Evolutionary conservation across 2,329 filamentous ascomycete genomes (phyloP).

Genomic region (Ceratocystis eucalypticola): DNA sequence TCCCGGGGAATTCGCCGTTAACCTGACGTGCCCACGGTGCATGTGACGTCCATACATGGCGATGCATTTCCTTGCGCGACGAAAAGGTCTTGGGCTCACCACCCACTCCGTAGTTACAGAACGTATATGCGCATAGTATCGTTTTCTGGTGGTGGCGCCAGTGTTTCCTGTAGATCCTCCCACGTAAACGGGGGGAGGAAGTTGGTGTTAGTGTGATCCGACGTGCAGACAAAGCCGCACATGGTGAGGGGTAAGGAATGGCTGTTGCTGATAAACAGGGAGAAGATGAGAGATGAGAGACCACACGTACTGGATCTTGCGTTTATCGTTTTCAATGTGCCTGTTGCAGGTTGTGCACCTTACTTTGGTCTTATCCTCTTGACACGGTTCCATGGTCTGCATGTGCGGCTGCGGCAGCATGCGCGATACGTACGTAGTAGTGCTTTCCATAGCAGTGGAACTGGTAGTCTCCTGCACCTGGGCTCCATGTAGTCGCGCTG

Average conservation of each 20-base stretch:
- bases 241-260: neutral
- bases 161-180: neutral
- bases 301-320: neutral
- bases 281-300: neutral
- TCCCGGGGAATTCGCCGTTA: neutral
- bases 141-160: neutral
- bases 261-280: neutral
- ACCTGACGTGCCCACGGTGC: neutral
- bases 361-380: neutral
- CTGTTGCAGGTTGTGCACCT: neutral
- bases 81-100: neutral
- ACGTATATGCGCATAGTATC: neutral
- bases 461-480: too few relatives aligned
- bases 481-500: too few relatives aligned
- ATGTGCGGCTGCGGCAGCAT: neutral
- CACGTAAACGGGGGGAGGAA: neutral
- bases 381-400: neutral
- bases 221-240: too few relatives aligned
- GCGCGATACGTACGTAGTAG: neutral
- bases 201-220: neutral
- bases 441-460: too few relatives aligned
- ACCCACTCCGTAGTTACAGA: neutral
- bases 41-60: neutral
- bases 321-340: neutral
- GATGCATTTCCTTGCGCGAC: neutral